Evolutionary conservation across 306 rosid genomes (phyloP), one percentile per base, ranked within the genome.

Genomic region (Cicer bijugum): DNA sequence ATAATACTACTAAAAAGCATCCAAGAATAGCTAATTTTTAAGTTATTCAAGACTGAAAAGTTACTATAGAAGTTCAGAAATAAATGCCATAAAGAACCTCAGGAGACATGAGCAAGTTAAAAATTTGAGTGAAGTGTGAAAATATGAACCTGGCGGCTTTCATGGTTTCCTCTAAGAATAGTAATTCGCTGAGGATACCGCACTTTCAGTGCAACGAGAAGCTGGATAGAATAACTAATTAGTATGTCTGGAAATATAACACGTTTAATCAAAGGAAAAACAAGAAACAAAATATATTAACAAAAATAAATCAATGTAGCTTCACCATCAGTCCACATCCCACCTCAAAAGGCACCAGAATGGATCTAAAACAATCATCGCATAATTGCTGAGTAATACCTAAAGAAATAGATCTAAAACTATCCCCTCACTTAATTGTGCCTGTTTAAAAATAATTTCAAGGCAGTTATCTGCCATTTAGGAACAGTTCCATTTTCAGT

Each of bases 81-180:
- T 75, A 71, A 78, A 71, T 58, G 47, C 65, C 80, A 78, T 14
- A 8, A 19, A 70, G 28, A n/a, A 70, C 80, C 60, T 56, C 4
- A 33, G 60, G 23, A 75, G 57, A 46, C 62, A 63, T 8, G 15
- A 57, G 14, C 62, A 69, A 76, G 28, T 44, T 9, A 60, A 58
- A 17, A 51, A 65, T 69, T 69, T 74, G 50, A 72, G 58, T 28
- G 8, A 71, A 76, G 46, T 76, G 15, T 51, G 48, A 33, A 71
- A 84, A 77, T 16, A 17, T 73, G 76, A 80, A 95, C 99, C 97
- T 95, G 97, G 58, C 99, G 97, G 72, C 99, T 95, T 82, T 95
- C 99, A 73, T 95, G 99, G 83, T 95, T 95, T 84, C 99, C 99
- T 76, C 99, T 87, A 81, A 95, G 99, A 86, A 95, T 95, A 61